Conservation (phyloP, 169 alveolate species). For the Cryptosporidium sp. region DNA sequence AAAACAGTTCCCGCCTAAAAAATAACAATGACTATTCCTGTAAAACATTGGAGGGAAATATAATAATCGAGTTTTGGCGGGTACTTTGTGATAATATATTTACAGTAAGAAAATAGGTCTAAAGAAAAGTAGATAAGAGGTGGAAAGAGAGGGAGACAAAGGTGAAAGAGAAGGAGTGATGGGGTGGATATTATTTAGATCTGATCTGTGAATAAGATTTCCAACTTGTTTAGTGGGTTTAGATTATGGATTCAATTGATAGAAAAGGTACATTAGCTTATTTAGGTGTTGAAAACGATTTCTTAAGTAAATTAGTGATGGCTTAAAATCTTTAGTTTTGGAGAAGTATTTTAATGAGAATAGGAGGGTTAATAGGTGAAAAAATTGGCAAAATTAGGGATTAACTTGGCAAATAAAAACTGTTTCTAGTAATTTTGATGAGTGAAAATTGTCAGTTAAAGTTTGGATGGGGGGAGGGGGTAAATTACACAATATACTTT, state of each 20-base stretch:
- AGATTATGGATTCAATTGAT: too few species aligned
- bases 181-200: too few species aligned
- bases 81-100: background rate
- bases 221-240: background rate
- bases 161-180: background rate
- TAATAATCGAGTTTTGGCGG: background rate
- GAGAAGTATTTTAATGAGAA: background rate
- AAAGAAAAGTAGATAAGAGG: background rate
- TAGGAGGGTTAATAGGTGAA: too few species aligned
- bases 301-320: too few species aligned
- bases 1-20: conserved; percentile 1
- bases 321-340: background rate
- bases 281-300: background rate
- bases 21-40: background rate
- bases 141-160: background rate
- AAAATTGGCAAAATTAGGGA: background rate
- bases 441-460: background rate
- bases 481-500: background rate
- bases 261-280: background rate
- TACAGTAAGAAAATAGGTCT: background rate
- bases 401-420: background rate
- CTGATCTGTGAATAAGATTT: background rate
- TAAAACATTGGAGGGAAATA: background rate
- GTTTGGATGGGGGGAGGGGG: conserved; percentile 12
- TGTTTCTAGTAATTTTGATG: background rate